These are phyloP conservation scores for Gastroboletus turbinatus DNA, from an alignment of 1,284 basidiomycete genomes.

Conservation along the genomic window DNA sequence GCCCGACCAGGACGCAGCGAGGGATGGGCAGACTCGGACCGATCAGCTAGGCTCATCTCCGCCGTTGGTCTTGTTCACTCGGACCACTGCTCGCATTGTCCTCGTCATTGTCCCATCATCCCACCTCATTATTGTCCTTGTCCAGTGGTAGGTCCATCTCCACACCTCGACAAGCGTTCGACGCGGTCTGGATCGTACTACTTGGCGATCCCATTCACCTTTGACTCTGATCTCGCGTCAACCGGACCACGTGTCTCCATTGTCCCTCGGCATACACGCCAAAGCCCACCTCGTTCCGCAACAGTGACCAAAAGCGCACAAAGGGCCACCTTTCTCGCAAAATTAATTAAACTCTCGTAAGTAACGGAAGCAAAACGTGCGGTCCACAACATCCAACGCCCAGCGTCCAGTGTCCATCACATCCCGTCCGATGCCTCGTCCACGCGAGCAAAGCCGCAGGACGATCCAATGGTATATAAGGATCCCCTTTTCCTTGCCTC, in stretches of 20 bases:
- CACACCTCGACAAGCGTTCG: neutral
- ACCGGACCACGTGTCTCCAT: neutral
- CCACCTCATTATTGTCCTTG: neutral
- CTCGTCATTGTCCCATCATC: neutral
- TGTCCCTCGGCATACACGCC: conserved; percentile 1
- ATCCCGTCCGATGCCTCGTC: neutral
- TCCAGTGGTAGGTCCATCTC: neutral
- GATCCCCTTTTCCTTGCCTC: neutral
- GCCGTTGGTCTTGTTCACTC: neutral
- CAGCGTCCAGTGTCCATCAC: neutral
- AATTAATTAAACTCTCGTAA: conserved; percentile 4
- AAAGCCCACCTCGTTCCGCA: neutral
- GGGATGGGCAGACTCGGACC: neutral
- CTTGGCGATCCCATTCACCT: neutral
- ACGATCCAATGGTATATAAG: conserved; percentile 14
- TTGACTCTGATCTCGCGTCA: no score
- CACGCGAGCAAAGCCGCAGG: conserved; percentile 7
- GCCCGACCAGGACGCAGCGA: no score
- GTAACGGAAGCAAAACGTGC: conserved; percentile 4
- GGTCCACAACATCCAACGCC: conserved; percentile 6
- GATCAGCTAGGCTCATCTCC: neutral
- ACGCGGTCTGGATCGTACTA: neutral
- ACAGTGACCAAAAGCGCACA: neutral
- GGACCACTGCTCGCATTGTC: neutral
- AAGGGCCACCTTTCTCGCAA: conserved; percentile 2